Conservation (phyloP, 768 basidiomycete species). For the Trametes gibbosa region DNA sequence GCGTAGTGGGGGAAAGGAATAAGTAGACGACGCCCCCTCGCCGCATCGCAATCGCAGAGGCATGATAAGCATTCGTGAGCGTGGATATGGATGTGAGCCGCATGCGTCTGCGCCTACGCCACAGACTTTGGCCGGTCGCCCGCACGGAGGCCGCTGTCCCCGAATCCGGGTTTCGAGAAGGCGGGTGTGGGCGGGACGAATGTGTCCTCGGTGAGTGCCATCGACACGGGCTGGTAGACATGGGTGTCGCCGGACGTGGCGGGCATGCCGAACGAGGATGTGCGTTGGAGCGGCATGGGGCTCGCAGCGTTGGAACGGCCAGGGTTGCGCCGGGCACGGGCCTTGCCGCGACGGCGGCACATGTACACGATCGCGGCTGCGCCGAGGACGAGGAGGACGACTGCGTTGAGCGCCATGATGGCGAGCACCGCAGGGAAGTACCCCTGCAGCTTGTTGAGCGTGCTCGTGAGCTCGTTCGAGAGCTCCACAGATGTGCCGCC, state of each 20-base stretch:
- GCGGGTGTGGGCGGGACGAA: constrained; percentile 36
- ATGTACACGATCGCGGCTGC: constrained; percentile 52
- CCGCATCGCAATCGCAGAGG: background rate
- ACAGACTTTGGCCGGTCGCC: constrained; percentile 43
- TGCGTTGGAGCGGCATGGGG: constrained; percentile 55
- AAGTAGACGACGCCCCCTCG: background rate
- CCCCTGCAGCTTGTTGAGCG: constrained; percentile 59
- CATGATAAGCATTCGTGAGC: background rate
- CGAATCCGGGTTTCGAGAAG: constrained; percentile 29
- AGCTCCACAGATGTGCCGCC: constrained; percentile 49
- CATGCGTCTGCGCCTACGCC: constrained; percentile 27
- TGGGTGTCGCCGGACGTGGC: constrained; percentile 16
- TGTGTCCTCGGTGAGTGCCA: constrained; percentile 39
- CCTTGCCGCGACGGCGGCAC: constrained; percentile 44
- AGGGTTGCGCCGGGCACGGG: constrained; percentile 34
- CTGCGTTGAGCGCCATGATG: constrained; percentile 73
- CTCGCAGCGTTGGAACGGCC: constrained; percentile 41
- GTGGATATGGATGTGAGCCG: background rate
- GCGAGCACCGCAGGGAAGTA: constrained; percentile 74
- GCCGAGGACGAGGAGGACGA: constrained; percentile 58
- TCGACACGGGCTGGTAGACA: constrained; percentile 72
- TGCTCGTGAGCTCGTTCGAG: constrained; percentile 54
- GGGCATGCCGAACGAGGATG: constrained; percentile 18
- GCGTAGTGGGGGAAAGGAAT: background rate
- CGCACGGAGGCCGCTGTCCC: constrained; percentile 11